Evolutionary conservation across 75 land plant species (phyloP), one percentile per base, ranked within the genome.

Genomic region (Cunninghamia lanceolata): DNA sequence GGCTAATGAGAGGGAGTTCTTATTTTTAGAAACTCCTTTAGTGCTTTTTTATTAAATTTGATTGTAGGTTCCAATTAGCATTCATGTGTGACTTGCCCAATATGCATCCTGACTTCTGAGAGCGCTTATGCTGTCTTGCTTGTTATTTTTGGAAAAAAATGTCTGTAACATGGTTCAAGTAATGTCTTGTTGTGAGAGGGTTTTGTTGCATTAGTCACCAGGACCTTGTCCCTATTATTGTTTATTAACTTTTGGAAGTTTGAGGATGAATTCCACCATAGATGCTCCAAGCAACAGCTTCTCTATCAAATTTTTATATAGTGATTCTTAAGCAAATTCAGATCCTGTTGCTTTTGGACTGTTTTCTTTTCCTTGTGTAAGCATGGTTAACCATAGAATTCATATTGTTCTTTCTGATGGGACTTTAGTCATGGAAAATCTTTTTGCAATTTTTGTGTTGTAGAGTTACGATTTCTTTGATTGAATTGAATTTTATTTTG

Each of bases 41-140:
- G 25, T 75, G 21, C 78, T 21, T 76, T 76, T 76, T 76, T 76
- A 76, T 76, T 76, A 43, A 76, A 38, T 36, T 74, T 74, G 79
- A 76, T 76, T 38, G 79, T 76, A 38, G 42, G 25, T 39, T 76
- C 17, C 4, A 2, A 16, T 25, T 39, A 38, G 17, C 43, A 38
- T 39, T 76, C 42, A 16, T 34, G 17, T 75, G 38, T 75, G 79
- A 43, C 42, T 17, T 76, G 79, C 38, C 79, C 42, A 38, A 38
- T 76, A 38, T 6, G 38, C 79, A 13, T 17, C 19, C 79, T 4
- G 25, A 76, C 25, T 38, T 25, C 79, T 16, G 21, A 76, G 17
- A 76, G 42, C 9, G 1, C 38, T 75, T 76, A 8, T 38, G 2
- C 19, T 16, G 42, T 10, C 19, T 39, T 36, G 6, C 40, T 36